phyloP scores from a whole-genome alignment of 2,329 filamentous ascomycete species.

The Colletotrichum tanaceti region DNA sequence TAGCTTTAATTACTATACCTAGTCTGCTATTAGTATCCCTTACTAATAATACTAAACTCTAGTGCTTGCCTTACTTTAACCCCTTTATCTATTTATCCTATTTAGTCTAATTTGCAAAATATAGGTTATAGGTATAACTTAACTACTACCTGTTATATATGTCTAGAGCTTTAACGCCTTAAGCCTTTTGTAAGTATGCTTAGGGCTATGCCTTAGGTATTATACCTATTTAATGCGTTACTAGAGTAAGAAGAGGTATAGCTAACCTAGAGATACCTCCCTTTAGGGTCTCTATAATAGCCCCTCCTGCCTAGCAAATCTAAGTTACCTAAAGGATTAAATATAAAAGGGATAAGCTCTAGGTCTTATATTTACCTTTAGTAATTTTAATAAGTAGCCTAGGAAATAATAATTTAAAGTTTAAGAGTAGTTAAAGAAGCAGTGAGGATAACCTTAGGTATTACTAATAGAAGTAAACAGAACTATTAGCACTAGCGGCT shows the following conservation, averaged over 20 bases:
- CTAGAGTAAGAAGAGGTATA: not conserved
- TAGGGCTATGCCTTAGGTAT: not conserved
- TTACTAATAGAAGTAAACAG: not conserved
- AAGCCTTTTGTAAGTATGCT: not conserved
- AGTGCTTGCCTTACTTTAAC: not conserved
- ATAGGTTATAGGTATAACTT: not conserved
- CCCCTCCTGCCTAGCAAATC: not conserved
- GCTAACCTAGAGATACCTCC: constrained; percentile 4
- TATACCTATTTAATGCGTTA: constrained; percentile 5
- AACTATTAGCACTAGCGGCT: constrained; percentile 1
- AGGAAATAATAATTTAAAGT: constrained; percentile 2
- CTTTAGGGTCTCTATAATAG: constrained; percentile 2
- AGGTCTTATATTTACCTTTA: not conserved
- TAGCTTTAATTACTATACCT: not conserved
- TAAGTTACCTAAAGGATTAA: not conserved
- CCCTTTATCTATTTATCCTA: not conserved
- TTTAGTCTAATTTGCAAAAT: not conserved
- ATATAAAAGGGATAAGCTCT: not conserved
- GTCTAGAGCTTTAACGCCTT: not conserved
- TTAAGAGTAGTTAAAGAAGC: not conserved
- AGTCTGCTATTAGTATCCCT: not conserved
- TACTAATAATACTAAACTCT: not conserved
- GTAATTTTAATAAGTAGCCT: constrained; percentile 8
- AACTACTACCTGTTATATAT: not conserved
- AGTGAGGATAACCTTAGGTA: not conserved